Conservation (phyloP, 345 rosid genomes). For the Pugionium dolabratum region DNA sequence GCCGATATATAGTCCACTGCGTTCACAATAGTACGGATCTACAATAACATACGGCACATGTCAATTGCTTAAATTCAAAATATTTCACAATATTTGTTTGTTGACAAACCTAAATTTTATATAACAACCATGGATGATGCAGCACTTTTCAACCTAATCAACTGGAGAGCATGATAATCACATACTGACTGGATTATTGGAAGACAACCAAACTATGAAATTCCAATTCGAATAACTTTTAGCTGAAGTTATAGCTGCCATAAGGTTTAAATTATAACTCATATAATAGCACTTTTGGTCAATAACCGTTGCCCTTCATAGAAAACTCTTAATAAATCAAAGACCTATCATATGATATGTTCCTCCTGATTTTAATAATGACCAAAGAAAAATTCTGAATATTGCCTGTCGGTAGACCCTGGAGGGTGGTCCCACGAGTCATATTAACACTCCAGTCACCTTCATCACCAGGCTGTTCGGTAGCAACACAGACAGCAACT, state of each 20-base stretch:
- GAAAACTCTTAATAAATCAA: not conserved
- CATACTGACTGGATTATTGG: not conserved
- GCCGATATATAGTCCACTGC: constrained; percentile 84
- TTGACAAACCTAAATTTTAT: not conserved
- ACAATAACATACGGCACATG: constrained; percentile 39
- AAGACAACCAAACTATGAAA: not conserved
- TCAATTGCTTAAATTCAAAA: constrained; percentile 31
- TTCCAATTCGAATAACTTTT: not conserved
- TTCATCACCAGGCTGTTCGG: constrained; percentile 68
- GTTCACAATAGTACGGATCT: constrained; percentile 79
- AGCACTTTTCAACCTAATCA: not conserved
- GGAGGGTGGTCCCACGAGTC: constrained; percentile 91
- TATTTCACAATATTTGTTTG: constrained; percentile 8
- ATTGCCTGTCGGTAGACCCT: constrained; percentile 77
- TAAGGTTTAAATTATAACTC: not conserved
- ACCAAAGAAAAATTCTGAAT: constrained; percentile 16
- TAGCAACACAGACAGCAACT: constrained; percentile 94
- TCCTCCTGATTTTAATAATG: not conserved
- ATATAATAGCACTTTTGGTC: not conserved
- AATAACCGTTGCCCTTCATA: not conserved
- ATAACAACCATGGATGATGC: not conserved
- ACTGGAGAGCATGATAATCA: constrained; percentile 1
- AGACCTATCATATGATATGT: constrained; percentile 18
- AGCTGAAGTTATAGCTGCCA: constrained; percentile 10
- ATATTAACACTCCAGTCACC: constrained; percentile 78